Conservation (phyloP, 164 flowering plant species). For the Umbilicus rupestris region DNA sequence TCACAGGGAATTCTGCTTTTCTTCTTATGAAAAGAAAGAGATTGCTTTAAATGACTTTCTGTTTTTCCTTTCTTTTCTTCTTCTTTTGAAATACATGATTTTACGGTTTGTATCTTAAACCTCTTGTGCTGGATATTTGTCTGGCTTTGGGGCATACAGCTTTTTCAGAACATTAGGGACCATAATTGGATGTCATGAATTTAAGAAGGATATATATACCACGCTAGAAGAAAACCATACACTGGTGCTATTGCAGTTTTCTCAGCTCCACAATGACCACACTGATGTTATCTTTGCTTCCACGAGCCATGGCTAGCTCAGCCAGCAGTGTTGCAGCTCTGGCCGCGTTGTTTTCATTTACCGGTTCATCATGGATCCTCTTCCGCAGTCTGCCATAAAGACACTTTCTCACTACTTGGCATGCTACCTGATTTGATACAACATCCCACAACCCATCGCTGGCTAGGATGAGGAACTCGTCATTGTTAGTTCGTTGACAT, state of each 20-base stretch:
- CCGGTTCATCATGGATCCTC: conserved; percentile 1
- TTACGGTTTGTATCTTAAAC: too few species aligned
- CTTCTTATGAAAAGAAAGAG: too few species aligned
- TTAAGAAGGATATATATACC: not conserved
- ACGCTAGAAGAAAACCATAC: not conserved
- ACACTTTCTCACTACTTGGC: conserved; percentile 36
- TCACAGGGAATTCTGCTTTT: too few species aligned
- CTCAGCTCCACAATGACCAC: conserved; percentile 35
- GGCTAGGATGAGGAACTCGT: conserved; percentile 49
- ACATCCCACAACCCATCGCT: conserved; percentile 66
- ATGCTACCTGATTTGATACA: conserved; percentile 39
- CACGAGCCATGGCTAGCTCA: conserved; percentile 43
- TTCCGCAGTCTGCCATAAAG: conserved; percentile 20
- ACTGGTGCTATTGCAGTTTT: not conserved
- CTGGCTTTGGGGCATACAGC: too few species aligned
- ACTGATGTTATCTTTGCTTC: conserved; percentile 53
- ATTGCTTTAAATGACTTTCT: too few species aligned
- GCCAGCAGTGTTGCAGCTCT: conserved; percentile 34
- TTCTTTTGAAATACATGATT: too few species aligned
- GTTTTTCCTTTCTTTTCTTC: too few species aligned
- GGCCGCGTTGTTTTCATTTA: conserved; percentile 12
- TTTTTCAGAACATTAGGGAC: not conserved
- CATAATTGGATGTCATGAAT: not conserved
- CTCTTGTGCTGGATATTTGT: too few species aligned
- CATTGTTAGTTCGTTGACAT: conserved; percentile 22